Evolutionary conservation across 331 rosid genomes (phyloP).

Genomic region (Phaseolus coccineus): DNA sequence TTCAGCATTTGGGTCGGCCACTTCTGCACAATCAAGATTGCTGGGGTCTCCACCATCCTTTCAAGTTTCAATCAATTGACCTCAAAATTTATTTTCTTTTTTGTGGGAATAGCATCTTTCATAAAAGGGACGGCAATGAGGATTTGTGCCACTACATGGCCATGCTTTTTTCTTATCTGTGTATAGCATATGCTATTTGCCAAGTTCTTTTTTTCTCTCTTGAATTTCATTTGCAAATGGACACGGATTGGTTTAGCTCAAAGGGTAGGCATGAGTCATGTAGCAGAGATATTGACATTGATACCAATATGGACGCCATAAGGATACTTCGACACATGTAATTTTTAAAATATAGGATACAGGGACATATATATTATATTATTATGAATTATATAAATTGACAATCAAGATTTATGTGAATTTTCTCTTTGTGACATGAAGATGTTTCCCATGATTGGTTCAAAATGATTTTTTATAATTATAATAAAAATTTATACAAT

Average conservation of each 20-base stretch:
- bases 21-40: slow-evolving; percentile 15
- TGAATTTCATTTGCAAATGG: slow-evolving; percentile 16
- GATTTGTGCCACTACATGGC: slow-evolving; percentile 27
- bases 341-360: too few species aligned
- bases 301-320: too few species aligned
- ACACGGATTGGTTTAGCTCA: not conserved
- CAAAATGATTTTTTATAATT: too few species aligned
- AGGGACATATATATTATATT: too few species aligned
- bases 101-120: slow-evolving; percentile 46
- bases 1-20: slow-evolving; percentile 37
- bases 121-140: slow-evolving; percentile 16
- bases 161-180: not conserved
- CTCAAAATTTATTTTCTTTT: slow-evolving; percentile 26
- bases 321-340: too few species aligned
- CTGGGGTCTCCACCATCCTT: slow-evolving; percentile 26
- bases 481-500: too few species aligned
- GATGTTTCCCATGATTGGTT: too few species aligned
- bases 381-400: too few species aligned
- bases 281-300: too few species aligned
- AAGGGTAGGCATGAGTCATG: not conserved
- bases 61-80: slow-evolving; percentile 40
- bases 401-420: too few species aligned
- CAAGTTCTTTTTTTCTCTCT: not conserved
- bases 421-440: too few species aligned
- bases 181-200: not conserved